phyloP scores from a whole-genome alignment of 2,329 filamentous ascomycete species.

The Xylariaceae sp. region DNA sequence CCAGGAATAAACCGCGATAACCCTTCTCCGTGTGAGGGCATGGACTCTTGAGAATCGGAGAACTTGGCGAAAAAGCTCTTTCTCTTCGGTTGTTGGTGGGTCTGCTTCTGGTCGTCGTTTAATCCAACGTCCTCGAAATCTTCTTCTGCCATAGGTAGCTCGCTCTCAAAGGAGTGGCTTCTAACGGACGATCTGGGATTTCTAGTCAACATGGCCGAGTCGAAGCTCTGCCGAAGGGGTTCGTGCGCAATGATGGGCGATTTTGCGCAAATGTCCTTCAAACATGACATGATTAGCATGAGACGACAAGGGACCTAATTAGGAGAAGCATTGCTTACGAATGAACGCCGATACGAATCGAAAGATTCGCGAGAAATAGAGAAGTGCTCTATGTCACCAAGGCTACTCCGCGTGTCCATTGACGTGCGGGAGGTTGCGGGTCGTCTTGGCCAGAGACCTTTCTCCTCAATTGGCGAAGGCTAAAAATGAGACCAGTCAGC shows the following conservation, averaged over 20 bases:
- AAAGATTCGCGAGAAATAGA: constrained; percentile 95
- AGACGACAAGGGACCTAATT: background rate
- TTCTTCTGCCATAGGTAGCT: constrained; percentile 68
- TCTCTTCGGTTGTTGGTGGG: constrained; percentile 56
- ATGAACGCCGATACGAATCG: constrained; percentile 91
- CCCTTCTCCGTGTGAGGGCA: constrained; percentile 25
- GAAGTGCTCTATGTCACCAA: constrained; percentile 86
- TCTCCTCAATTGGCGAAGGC: constrained; percentile 87
- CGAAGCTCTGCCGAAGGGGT: constrained; percentile 69
- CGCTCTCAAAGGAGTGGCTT: constrained; percentile 53
- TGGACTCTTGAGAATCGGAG: constrained; percentile 50
- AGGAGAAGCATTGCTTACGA: constrained; percentile 57
- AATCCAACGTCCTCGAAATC: constrained; percentile 87
- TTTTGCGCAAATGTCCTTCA: constrained; percentile 76
- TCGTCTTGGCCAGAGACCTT: constrained; percentile 67
- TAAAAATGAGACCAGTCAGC: constrained; percentile 38
- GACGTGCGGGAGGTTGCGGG: constrained; percentile 50
- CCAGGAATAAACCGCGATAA: constrained; percentile 36
- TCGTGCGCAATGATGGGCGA: constrained; percentile 66
- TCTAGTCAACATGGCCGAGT: constrained; percentile 64
- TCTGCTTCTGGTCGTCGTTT: constrained; percentile 66
- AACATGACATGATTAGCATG: constrained; percentile 7
- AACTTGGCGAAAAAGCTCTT: constrained; percentile 78
- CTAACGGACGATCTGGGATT: constrained; percentile 59
- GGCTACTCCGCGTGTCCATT: constrained; percentile 51